Evolutionary conservation across 2,329 filamentous ascomycete genomes (phyloP).

Genomic region (Ascochyta clinopodiicola): DNA sequence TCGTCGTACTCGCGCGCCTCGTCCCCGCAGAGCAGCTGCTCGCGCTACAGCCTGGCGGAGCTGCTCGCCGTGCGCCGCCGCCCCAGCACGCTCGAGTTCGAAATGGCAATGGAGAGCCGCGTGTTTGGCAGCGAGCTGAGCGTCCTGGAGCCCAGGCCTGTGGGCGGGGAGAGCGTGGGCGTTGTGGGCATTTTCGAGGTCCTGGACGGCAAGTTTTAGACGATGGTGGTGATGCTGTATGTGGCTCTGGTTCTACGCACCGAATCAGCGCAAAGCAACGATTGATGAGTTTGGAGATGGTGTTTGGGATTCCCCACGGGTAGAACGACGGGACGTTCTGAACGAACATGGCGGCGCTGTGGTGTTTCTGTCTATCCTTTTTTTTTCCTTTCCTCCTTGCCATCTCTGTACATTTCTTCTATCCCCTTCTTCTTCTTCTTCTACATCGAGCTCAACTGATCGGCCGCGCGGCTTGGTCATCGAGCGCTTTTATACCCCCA

Average conservation of each 20-base stretch:
- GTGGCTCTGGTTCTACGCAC: no score
- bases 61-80: slow-evolving; percentile 43
- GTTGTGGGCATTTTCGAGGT: slow-evolving; percentile 51
- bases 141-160: slow-evolving; percentile 44
- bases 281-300: slow-evolving; percentile 3
- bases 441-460: slow-evolving; percentile 2
- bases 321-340: no score
- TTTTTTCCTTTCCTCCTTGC: no score
- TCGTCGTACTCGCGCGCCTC: slow-evolving; percentile 27
- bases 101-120: slow-evolving; percentile 45
- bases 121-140: slow-evolving; percentile 39
- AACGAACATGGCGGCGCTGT: no score
- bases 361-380: no score
- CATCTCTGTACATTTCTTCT: background rate
- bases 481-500: slow-evolving; percentile 11
- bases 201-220: slow-evolving; percentile 40
- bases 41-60: slow-evolving; percentile 34
- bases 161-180: slow-evolving; percentile 23
- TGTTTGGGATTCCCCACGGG: background rate
- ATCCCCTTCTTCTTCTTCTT: no score
- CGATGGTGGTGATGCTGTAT: no score
- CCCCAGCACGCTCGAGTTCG: slow-evolving; percentile 42
- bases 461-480: background rate
- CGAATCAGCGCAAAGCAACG: background rate
- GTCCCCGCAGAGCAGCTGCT: slow-evolving; percentile 9